Conservation (phyloP, 208 protist species). For the Trypanosoma rangeli region DNA sequence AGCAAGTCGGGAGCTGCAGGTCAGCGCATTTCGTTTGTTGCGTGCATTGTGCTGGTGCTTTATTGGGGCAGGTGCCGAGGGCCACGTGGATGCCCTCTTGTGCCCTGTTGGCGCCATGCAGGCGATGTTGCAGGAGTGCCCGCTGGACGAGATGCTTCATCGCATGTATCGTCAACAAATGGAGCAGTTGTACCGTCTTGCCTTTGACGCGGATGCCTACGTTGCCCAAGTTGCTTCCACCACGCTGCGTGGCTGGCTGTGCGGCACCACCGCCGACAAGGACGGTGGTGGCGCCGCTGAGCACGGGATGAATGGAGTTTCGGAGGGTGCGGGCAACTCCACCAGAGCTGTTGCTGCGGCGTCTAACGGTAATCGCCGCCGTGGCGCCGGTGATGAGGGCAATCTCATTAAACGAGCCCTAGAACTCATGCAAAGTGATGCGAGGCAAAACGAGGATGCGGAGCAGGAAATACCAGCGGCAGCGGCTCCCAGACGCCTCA, state of each 20-base stretch:
- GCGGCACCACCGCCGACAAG: slow-evolving; percentile 12
- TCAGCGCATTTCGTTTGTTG: slow-evolving; percentile 30
- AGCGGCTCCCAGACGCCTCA: background rate
- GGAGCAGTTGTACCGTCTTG: slow-evolving; percentile 26
- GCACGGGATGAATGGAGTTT: background rate
- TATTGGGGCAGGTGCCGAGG: slow-evolving; percentile 31
- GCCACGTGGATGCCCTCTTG: slow-evolving; percentile 25
- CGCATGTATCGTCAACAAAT: slow-evolving; percentile 22
- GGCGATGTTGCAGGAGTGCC: slow-evolving; percentile 13
- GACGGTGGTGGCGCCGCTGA: background rate
- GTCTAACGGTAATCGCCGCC: background rate
- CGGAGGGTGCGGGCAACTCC: background rate
- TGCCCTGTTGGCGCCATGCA: slow-evolving; percentile 17
- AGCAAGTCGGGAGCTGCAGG: slow-evolving; percentile 19
- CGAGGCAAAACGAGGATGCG: slow-evolving; percentile 1
- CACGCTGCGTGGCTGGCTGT: slow-evolving; percentile 32
- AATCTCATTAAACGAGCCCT: slow-evolving; percentile 20
- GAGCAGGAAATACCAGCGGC: background rate
- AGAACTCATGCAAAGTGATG: slow-evolving; percentile 9
- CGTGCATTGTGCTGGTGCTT: slow-evolving; percentile 43
- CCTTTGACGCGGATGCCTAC: slow-evolving; percentile 29
- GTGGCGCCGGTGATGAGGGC: slow-evolving; percentile 4
- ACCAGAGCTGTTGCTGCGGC: background rate
- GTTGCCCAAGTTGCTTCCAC: slow-evolving; percentile 26
- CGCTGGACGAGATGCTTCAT: slow-evolving; percentile 22